phyloP scores from a whole-genome alignment of 768 basidiomycete genomes.

The Calocybe cyanea region DNA sequence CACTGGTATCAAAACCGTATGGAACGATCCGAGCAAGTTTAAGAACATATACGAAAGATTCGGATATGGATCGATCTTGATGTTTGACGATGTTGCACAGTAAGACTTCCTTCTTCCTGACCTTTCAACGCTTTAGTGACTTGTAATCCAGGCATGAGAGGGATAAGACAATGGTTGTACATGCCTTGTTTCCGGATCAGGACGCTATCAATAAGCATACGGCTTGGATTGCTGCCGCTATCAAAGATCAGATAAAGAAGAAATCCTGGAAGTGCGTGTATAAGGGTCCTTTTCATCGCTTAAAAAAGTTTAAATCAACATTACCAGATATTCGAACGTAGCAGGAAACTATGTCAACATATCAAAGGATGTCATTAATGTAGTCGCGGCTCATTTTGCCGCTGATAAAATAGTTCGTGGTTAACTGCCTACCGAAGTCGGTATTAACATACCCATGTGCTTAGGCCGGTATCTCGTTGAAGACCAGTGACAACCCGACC shows the following conservation, averaged over 20 bases:
- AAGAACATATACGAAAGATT: slow-evolving; percentile 32
- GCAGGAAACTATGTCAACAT: slow-evolving; percentile 4
- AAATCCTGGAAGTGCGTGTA: slow-evolving; percentile 24
- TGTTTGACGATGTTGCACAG: slow-evolving; percentile 32
- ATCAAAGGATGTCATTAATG: slow-evolving; percentile 4
- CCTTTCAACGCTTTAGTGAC: not conserved
- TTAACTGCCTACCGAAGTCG: not conserved
- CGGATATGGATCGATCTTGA: slow-evolving; percentile 37
- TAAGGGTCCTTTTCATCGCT: not conserved
- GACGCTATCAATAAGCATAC: slow-evolving; percentile 25
- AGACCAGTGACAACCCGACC: slow-evolving; percentile 40
- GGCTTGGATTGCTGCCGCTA: slow-evolving; percentile 25
- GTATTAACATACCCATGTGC: not conserved
- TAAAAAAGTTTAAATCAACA: too few relatives aligned
- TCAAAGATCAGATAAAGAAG: slow-evolving; percentile 26
- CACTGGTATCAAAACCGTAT: slow-evolving; percentile 29
- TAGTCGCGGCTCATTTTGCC: slow-evolving; percentile 1
- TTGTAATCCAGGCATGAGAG: slow-evolving; percentile 23
- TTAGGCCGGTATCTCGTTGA: slow-evolving; percentile 38
- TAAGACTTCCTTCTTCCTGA: slow-evolving; percentile 15
- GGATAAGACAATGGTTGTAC: slow-evolving; percentile 26
- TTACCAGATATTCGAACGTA: slow-evolving; percentile 2
- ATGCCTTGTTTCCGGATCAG: slow-evolving; percentile 33
- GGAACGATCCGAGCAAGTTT: slow-evolving; percentile 32
- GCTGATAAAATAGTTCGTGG: slow-evolving; percentile 5